phyloP scores from a whole-genome alignment of 441 rosid species.

The Bocquillonia castaneifolia region DNA sequence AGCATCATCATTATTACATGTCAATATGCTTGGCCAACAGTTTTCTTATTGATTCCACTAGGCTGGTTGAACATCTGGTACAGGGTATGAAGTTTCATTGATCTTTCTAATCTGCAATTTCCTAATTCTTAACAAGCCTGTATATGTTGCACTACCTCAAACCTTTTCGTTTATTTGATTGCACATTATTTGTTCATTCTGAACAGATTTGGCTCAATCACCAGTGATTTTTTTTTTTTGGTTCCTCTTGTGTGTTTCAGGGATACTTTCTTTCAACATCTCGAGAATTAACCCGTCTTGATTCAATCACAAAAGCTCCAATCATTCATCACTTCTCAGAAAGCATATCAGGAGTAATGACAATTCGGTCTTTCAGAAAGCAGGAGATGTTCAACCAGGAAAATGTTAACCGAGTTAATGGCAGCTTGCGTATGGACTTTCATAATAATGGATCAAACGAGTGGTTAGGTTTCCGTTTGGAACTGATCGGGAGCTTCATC shows the following conservation, averaged over 20 bases:
- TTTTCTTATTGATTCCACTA: constrained; percentile 73
- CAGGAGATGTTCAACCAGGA: constrained; percentile 50
- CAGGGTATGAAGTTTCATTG: constrained; percentile 44
- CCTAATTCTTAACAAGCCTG: not conserved
- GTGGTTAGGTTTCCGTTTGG: constrained; percentile 94
- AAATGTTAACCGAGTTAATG: constrained; percentile 65
- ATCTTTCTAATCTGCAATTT: not conserved
- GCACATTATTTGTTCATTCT: not conserved
- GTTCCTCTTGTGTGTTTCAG: constrained; percentile 32
- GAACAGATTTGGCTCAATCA: not conserved
- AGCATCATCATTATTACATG: constrained; percentile 85
- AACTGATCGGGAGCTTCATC: constrained; percentile 69
- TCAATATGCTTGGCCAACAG: constrained; percentile 91
- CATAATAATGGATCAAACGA: constrained; percentile 86
- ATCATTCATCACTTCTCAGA: constrained; percentile 94
- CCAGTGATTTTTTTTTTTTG: constrained; percentile 10
- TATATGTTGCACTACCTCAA: not conserved
- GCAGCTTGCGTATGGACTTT: constrained; percentile 72
- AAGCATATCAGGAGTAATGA: constrained; percentile 86
- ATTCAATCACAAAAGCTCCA: constrained; percentile 91
- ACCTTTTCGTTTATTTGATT: not conserved
- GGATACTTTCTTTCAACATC: constrained; percentile 79
- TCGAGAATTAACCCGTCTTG: constrained; percentile 81
- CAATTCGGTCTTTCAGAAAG: constrained; percentile 66
- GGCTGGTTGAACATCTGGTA: constrained; percentile 86